These are phyloP conservation scores for Monosporascus ibericus DNA, from an alignment of 2,329 filamentous ascomycete species.

Conservation along the genomic window DNA sequence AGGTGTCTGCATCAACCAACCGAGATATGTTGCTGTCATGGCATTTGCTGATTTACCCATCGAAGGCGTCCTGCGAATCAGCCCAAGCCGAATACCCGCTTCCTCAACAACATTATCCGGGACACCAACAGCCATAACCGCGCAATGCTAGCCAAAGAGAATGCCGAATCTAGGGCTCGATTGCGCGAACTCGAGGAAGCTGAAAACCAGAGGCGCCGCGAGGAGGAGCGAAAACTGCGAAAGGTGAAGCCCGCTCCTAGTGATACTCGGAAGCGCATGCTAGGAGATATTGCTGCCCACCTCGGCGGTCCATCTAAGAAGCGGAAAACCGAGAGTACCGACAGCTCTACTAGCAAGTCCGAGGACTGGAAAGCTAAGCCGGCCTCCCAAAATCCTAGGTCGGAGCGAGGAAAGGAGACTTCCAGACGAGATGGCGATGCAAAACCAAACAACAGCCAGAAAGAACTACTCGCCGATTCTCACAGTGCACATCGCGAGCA, in stretches of 20 bases:
- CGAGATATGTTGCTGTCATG: not conserved
- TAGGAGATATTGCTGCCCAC: slow-evolving; percentile 56
- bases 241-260: slow-evolving; percentile 39
- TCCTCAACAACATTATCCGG: slow-evolving; percentile 80
- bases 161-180: slow-evolving; percentile 68
- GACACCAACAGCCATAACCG: slow-evolving; percentile 88
- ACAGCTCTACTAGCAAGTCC: slow-evolving; percentile 5
- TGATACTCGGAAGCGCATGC: slow-evolving; percentile 51
- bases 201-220: slow-evolving; percentile 35
- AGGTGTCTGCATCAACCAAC: slow-evolving; percentile 19
- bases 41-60: slow-evolving; percentile 1
- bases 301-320: slow-evolving; percentile 39
- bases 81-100: slow-evolving; percentile 87
- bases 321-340: slow-evolving; percentile 20
- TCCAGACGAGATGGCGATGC: slow-evolving; percentile 16
- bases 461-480: slow-evolving; percentile 13
- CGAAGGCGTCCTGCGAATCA: slow-evolving; percentile 53
- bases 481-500: not conserved
- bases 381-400: slow-evolving; percentile 8
- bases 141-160: slow-evolving; percentile 76
- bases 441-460: slow-evolving; percentile 17
- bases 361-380: slow-evolving; percentile 1
- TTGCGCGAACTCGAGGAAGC: slow-evolving; percentile 54
- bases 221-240: slow-evolving; percentile 23
- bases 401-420: slow-evolving; percentile 8